Conservation (phyloP, 192 early-diverging fungal genomes). For the Backusella tuberculispora region DNA sequence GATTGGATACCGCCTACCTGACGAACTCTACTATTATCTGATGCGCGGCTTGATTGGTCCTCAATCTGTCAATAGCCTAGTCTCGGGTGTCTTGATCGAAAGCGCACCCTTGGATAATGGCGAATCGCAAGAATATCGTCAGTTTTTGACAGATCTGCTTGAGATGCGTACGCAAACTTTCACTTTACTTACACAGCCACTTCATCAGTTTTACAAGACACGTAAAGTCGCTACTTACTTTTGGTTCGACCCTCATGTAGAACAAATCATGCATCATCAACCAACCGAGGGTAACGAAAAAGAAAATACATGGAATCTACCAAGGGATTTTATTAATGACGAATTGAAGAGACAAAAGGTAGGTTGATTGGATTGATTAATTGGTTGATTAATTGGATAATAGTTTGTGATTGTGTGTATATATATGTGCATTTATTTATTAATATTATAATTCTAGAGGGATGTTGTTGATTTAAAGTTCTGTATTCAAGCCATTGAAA, state of each 20-base stretch:
- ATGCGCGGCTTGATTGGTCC: constrained; percentile 67
- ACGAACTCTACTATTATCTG: constrained; percentile 70
- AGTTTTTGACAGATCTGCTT: constrained; percentile 63
- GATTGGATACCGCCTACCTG: constrained; percentile 78
- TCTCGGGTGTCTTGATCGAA: constrained; percentile 68
- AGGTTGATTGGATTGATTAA: background rate
- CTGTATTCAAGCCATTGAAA: constrained; percentile 41
- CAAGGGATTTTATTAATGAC: constrained; percentile 30
- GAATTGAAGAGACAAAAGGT: constrained; percentile 48
- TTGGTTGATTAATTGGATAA: no score
- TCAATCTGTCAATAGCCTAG: constrained; percentile 67
- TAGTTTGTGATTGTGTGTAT: no score
- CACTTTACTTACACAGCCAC: constrained; percentile 54
- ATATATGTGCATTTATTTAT: background rate
- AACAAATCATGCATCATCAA: constrained; percentile 66
- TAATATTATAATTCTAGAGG: constrained; percentile 26
- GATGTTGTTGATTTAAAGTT: constrained; percentile 45
- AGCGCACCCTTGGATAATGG: constrained; percentile 79
- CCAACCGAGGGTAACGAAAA: constrained; percentile 45
- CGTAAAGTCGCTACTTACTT: constrained; percentile 66
- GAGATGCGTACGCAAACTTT: constrained; percentile 63
- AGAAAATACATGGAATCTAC: constrained; percentile 36
- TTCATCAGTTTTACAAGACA: constrained; percentile 67
- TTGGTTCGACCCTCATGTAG: constrained; percentile 60
- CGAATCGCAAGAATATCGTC: constrained; percentile 76